phyloP scores from a whole-genome alignment of 352 stramenopile species.

The Phytophthora constricta region DNA sequence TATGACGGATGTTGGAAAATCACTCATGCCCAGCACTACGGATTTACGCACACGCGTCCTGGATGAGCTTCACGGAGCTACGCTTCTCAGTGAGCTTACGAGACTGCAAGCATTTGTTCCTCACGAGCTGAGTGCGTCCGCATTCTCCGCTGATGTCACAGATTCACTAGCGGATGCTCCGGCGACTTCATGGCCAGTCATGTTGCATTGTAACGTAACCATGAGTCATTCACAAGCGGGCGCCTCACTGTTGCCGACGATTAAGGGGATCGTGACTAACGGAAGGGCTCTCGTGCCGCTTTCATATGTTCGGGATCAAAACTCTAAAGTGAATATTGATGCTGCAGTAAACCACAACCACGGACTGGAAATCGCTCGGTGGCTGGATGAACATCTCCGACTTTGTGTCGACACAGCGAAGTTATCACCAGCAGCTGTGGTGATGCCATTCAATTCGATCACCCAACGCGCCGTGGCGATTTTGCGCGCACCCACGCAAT shows the following conservation, averaged over 20 bases:
- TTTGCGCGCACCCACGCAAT: conserved; percentile 35
- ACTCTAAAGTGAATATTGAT: conserved; percentile 17
- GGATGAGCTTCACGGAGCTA: conserved; percentile 42
- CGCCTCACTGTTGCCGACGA: conserved; percentile 19
- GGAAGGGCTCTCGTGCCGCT: conserved; percentile 45
- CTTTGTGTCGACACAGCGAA: conserved; percentile 36
- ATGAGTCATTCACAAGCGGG: conserved; percentile 6
- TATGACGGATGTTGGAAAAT: conserved; percentile 13
- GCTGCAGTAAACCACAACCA: conserved; percentile 40
- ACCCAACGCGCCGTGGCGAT: conserved; percentile 50
- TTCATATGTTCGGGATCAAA: conserved; percentile 35
- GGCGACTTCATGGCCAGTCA: conserved; percentile 30
- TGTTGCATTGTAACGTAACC: conserved; percentile 42
- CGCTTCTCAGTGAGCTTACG: conserved; percentile 42
- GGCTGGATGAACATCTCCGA: conserved; percentile 48
- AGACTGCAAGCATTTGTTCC: conserved; percentile 49
- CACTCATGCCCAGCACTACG: conserved; percentile 36
- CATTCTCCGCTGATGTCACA: conserved; percentile 11
- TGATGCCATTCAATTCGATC: conserved; percentile 49
- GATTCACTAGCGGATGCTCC: conserved; percentile 16
- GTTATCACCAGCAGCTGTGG: conserved; percentile 44
- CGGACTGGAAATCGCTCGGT: conserved; percentile 62
- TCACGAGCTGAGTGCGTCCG: conserved; percentile 11
- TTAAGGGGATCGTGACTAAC: conserved; percentile 51
- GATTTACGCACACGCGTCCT: conserved; percentile 54